phyloP scores from a whole-genome alignment of 1,139 yeast species.

The Debaryomyces sp. region DNA sequence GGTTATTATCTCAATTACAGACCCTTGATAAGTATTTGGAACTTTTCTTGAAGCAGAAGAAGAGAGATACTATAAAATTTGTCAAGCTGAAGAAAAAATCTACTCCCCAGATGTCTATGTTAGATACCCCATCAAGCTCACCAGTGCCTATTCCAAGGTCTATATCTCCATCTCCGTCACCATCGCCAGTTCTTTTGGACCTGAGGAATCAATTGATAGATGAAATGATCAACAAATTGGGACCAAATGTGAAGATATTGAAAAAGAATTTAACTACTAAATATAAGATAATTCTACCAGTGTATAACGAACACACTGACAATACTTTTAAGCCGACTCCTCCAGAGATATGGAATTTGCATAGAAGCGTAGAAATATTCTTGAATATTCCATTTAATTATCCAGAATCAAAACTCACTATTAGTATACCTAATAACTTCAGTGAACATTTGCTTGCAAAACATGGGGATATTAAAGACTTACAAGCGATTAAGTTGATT shows the following conservation, averaged over 20 bases:
- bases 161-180: slow-evolving; percentile 4
- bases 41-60: slow-evolving; percentile 57
- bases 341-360: slow-evolving; percentile 25
- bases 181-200: slow-evolving; percentile 14
- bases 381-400: slow-evolving; percentile 26
- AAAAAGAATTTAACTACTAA: slow-evolving; percentile 16
- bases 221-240: slow-evolving; percentile 27
- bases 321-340: slow-evolving; percentile 21
- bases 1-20: slow-evolving; percentile 54
- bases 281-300: slow-evolving; percentile 4
- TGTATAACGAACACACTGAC: slow-evolving; percentile 13
- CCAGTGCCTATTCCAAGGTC: slow-evolving; percentile 3
- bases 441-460: slow-evolving; percentile 26
- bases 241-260: slow-evolving; percentile 27
- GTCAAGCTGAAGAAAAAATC: slow-evolving; percentile 23
- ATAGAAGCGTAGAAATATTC: slow-evolving; percentile 21
- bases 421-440: slow-evolving; percentile 28
- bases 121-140: slow-evolving; percentile 2
- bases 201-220: slow-evolving; percentile 22
- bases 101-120: background rate
- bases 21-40: slow-evolving; percentile 64
- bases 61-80: slow-evolving; percentile 46
- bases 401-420: slow-evolving; percentile 18
- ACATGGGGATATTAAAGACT: slow-evolving; percentile 15
- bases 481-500: slow-evolving; percentile 17